Evolutionary conservation across 2,329 filamentous ascomycete species (phyloP).

Genomic region (Aspergillus tamarii): DNA sequence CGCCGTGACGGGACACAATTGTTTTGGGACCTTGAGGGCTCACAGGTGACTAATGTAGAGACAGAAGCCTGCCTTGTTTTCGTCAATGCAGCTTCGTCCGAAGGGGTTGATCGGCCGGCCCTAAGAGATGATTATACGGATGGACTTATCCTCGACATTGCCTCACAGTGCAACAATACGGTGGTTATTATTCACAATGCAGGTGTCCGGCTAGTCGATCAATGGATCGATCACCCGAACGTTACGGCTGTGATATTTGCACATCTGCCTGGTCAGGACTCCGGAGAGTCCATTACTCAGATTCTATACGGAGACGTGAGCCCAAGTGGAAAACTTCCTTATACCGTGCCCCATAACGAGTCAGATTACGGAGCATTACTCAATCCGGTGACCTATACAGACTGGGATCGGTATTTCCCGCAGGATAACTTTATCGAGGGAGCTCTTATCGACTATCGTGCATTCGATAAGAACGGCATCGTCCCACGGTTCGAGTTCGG

Average conservation of each 20-base stretch:
- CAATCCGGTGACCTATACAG: neutral
- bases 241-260: constrained; percentile 85
- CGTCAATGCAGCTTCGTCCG: constrained; percentile 77
- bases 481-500: constrained; percentile 25
- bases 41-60: no score
- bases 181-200: constrained; percentile 83
- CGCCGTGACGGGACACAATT: constrained; percentile 24
- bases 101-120: constrained; percentile 68
- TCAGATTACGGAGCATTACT: constrained; percentile 64
- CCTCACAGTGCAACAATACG: constrained; percentile 74
- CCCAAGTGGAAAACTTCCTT: constrained; percentile 76
- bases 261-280: constrained; percentile 80
- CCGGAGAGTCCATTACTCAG: constrained; percentile 76
- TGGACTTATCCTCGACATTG: constrained; percentile 79
- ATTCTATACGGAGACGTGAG: constrained; percentile 81
- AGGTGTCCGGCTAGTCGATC: constrained; percentile 59
- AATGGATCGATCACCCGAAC: constrained; percentile 68
- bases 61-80: constrained; percentile 67
- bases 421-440: constrained; percentile 19
- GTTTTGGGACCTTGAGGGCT: no score
- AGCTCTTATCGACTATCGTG: constrained; percentile 25
- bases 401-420: constrained; percentile 11
- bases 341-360: constrained; percentile 73
- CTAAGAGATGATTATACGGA: constrained; percentile 72
- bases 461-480: constrained; percentile 24